A percentile compares a stretch with the other conserved stretches of the same genome.
Evolutionary conservation across 2,329 filamentous ascomycete species (phyloP).

Genomic region (Beauveria sp.): DNA sequence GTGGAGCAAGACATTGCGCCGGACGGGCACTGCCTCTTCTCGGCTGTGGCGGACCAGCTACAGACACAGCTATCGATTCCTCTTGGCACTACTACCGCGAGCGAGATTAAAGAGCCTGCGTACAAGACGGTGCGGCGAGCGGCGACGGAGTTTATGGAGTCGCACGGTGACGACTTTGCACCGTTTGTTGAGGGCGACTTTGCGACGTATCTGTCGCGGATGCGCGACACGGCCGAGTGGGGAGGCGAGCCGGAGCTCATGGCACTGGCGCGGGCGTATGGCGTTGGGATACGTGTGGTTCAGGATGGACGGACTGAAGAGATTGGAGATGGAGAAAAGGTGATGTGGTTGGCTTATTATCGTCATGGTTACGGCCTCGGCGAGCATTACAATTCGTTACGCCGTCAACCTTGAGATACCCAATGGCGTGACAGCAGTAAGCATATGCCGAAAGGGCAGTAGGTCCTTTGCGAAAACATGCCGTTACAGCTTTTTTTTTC

Average conservation of each 20-base stretch:
- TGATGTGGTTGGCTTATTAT: conserved; percentile 88
- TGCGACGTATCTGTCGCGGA: conserved; percentile 63
- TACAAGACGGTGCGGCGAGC: conserved; percentile 63
- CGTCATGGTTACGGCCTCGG: conserved; percentile 87
- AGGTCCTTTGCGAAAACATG: too few relatives aligned
- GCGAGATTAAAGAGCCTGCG: conserved; percentile 23
- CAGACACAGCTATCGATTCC: conserved; percentile 16
- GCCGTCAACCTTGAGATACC: conserved; percentile 26
- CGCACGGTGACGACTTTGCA: conserved; percentile 71
- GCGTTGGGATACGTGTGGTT: conserved; percentile 73
- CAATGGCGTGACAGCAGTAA: too few relatives aligned
- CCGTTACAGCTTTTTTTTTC: too few relatives aligned
- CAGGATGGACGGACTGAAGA: conserved; percentile 77
- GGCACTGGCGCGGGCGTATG: conserved; percentile 75
- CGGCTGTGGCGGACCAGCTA: conserved; percentile 82
- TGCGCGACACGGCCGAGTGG: conserved; percentile 88
- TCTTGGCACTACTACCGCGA: conserved; percentile 15
- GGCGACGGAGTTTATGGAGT: conserved; percentile 70
- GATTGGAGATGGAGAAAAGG: conserved; percentile 46
- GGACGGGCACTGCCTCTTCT: conserved; percentile 93
- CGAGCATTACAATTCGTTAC: conserved; percentile 93
- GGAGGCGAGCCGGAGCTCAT: conserved; percentile 86
- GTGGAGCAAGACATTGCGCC: conserved; percentile 73
- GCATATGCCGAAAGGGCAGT: too few relatives aligned
- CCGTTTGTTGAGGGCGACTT: conserved; percentile 74